Base-by-base conservation (phyloP, 2,329 filamentous ascomycete species). In the Paracamarosporium sp. region DNA sequence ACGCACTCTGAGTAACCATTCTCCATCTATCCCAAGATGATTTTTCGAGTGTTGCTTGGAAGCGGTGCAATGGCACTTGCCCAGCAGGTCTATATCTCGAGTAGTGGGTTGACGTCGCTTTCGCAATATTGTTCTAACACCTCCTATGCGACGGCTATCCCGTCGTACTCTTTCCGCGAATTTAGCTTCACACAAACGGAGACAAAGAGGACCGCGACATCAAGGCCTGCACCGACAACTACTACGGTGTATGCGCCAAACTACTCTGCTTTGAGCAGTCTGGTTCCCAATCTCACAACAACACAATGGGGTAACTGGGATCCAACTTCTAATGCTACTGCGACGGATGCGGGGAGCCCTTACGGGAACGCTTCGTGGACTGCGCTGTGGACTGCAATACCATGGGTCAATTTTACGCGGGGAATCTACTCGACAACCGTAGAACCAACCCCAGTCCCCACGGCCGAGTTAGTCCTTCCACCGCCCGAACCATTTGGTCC, bases 401-500 rank as follows among this genome's bases (percentile, higher is more conserved):
- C 70, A 5, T 67, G 74, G 44, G 62, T 69, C 11, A 78, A 77
- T 36, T 77, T 79, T 45, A 78, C 75, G 8, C 63, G 63, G 25
- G 69, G 68, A 55, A 60, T 80, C n/a, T 79, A 80, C 59, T 78
- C 77, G 2, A 84, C 84, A 0, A 87, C 85, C 0, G 84, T 85
- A 1, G 78, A 75, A 4, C 83, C 85, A 0, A 88, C 84, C 0
- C 79, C 85, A 0, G 71, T 88, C 1, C 82, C 85, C 0, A 83
- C 77, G 1, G 81, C 74, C 52, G 83, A 87, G 55, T 77, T 88
- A 1, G 74, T 87, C 5, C 76, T 86, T 0, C 86, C 85, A 0
- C 85, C 86, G 0, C 68, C 75, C 1, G 80, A 83, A 47, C 84
- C 83, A 57, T 83, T 84, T 54, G 76, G 75, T 0, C 79, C 82